phyloP scores from a whole-genome alignment of 352 stramenopile genomes.

The Phytophthora fragariaefolia region DNA sequence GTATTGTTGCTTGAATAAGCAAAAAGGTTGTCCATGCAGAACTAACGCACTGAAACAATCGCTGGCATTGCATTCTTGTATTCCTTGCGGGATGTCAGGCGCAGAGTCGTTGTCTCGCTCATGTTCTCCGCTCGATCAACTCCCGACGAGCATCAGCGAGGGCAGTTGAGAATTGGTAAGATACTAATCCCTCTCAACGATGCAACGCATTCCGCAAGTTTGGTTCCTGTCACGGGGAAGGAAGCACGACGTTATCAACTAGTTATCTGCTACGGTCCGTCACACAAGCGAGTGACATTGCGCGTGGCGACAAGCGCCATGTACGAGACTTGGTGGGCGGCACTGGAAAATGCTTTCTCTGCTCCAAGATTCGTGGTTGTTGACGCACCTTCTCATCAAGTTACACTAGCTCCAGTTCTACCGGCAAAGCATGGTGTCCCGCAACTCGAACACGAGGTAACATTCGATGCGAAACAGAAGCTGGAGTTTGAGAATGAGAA shows the following conservation, averaged over 20 bases:
- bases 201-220: neutral
- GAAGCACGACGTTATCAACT: constrained; percentile 24
- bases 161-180: constrained; percentile 31
- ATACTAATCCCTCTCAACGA: constrained; percentile 28
- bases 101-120: constrained; percentile 36
- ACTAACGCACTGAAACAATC: neutral
- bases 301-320: constrained; percentile 30
- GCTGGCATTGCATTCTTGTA: neutral
- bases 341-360: constrained; percentile 26
- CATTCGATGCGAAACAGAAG: constrained; percentile 12
- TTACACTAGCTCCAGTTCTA: constrained; percentile 20
- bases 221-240: constrained; percentile 30
- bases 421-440: constrained; percentile 4
- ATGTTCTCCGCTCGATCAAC: constrained; percentile 11
- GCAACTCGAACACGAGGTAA: constrained; percentile 4
- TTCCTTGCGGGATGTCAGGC: constrained; percentile 17
- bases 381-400: constrained; percentile 11
- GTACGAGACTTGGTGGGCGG: constrained; percentile 38
- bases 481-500: constrained; percentile 7
- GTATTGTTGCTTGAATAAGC: no score
- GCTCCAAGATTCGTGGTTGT: constrained; percentile 28
- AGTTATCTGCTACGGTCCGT: constrained; percentile 24
- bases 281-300: constrained; percentile 22
- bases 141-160: constrained; percentile 1
- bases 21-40: no score